Evolutionary conservation across 164 flowering plant species (phyloP).

Genomic region (Kingdonia uniflora): DNA sequence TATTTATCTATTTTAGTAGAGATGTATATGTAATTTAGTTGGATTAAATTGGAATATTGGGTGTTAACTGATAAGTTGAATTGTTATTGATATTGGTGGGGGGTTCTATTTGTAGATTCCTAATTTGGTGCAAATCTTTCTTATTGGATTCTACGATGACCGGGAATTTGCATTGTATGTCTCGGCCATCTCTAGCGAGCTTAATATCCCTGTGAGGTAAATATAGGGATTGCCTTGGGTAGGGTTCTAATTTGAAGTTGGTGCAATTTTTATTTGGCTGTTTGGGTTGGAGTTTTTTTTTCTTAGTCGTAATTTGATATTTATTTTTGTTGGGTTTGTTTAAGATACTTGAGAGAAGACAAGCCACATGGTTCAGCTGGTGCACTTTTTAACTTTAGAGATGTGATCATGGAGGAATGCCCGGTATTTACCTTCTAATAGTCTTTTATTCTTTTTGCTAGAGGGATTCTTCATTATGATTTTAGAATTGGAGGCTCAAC

Average conservation of each 20-base stretch:
- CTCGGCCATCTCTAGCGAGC: constrained; percentile 82
- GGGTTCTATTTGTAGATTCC: constrained; percentile 52
- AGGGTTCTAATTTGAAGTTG: background rate
- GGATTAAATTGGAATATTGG: background rate
- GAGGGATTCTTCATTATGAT: background rate
- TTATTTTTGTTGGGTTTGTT: no score
- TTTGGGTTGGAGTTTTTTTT: no score
- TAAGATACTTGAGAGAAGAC: constrained; percentile 83
- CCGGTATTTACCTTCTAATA: constrained; percentile 37
- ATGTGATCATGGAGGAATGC: constrained; percentile 84
- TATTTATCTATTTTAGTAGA: no score
- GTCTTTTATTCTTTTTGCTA: background rate
- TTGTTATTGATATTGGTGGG: background rate
- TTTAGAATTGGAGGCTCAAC: background rate
- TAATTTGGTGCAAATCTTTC: constrained; percentile 74
- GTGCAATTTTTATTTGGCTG: background rate
- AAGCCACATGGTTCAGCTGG: constrained; percentile 97
- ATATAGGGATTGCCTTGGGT: background rate
- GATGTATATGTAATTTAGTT: no score
- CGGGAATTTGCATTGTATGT: constrained; percentile 89
- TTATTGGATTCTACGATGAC: constrained; percentile 92
- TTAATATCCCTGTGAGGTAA: constrained; percentile 82
- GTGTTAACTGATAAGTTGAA: background rate
- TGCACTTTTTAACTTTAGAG: constrained; percentile 76
- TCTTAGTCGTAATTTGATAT: no score